Base-by-base conservation (phyloP, 1,284 basidiomycete species). In the Mycena sp. region DNA sequence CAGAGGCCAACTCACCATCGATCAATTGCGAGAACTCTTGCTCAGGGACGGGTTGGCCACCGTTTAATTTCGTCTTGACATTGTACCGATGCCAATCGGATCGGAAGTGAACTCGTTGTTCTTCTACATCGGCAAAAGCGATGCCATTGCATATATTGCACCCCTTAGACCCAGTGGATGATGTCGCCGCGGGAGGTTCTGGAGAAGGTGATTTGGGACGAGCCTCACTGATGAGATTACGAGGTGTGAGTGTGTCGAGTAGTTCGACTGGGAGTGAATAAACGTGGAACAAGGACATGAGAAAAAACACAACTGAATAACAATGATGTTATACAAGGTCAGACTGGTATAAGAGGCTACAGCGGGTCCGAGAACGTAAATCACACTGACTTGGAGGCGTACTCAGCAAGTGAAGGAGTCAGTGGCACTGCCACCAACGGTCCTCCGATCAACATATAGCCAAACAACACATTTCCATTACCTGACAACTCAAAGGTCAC, bases 1-100 rank as follows among this genome's bases (percentile, higher is more conserved):
- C 45, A 28, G 29, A 54, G 44, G n/a, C n/a, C n/a, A 21, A 35
- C 29, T 23, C 71, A 94, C 95, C 89, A 71, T 95, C 94, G 4
- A 96, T 83, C 46, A 97, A 82, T 58, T 87, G 84, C 28, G 87
- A 80, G 72, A 96, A 98, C 35, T 89, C 85, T 25, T 83, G 73
- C 70, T 94, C 93, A n/a, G 85, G 80, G 16, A 95, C 87, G 17
- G 88, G 76, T 29, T 80, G 82, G 37, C 85, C 83, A 17, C 89
- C 87, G 57, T 80, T 80, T 35, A 95, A 78, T 60, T n/a, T 89
- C 49, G 87, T 84, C 77, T 97, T 98, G 65, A 96, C 93, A 74
- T 99, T 99, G 80, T 98, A 99, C 56, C 96, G 86, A 83, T 99
- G 97, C 97, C n/a, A 99, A 77, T 99, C 96, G 28, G 94, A 94